Percentiles rank a stretch among this genome's conserved stretches.
Evolutionary conservation across 225 moss, liverwort and hornwort genomes (phyloP).

Genomic region (Bryum argenteum): DNA sequence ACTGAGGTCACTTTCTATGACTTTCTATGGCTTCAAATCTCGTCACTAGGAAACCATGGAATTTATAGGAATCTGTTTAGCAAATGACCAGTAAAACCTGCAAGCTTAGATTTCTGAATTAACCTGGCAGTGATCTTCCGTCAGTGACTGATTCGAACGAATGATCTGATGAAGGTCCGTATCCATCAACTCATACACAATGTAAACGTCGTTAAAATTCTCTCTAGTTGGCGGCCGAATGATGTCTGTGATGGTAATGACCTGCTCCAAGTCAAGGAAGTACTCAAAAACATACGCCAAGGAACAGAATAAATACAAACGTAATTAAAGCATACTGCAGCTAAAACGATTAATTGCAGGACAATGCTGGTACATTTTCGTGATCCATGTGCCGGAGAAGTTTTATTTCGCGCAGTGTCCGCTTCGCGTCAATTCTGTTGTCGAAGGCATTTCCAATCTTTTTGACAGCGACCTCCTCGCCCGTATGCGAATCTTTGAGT

Average conservation of each 20-base stretch:
- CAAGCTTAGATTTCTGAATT: conserved; percentile 6
- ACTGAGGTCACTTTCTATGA: neutral
- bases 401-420: conserved; percentile 88
- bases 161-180: conserved; percentile 70
- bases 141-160: conserved; percentile 55
- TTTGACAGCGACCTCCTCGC: conserved; percentile 78
- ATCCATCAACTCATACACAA: conserved; percentile 62
- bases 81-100: conserved; percentile 22
- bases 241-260: conserved; percentile 54
- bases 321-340: neutral
- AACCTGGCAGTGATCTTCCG: conserved; percentile 70
- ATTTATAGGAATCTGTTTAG: neutral
- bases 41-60: neutral
- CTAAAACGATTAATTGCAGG: conserved; percentile 4
- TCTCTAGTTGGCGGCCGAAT: conserved; percentile 60
- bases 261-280: conserved; percentile 47
- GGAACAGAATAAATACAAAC: conserved; percentile 17
- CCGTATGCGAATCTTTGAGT: conserved; percentile 56
- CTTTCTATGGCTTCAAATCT: neutral
- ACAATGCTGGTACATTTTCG: conserved; percentile 65
- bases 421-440: conserved; percentile 87
- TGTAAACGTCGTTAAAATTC: conserved; percentile 64
- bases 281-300: conserved; percentile 19
- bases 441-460: conserved; percentile 91
- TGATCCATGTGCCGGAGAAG: conserved; percentile 91